Conservation (phyloP, 768 basidiomycete species). For the Auriscalpium orientale region DNA sequence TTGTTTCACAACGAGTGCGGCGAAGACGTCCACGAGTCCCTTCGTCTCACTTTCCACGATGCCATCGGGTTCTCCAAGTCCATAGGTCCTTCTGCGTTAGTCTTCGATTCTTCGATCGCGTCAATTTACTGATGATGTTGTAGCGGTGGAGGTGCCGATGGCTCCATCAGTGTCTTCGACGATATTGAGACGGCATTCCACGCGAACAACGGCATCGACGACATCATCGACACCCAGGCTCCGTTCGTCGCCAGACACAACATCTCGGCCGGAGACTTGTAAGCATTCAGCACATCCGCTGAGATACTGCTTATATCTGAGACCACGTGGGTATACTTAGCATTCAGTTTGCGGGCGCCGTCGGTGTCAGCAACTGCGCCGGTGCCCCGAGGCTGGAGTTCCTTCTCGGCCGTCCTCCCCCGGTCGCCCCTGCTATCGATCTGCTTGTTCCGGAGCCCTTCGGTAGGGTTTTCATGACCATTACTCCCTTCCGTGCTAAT, state of each 20-base stretch:
- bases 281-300: conserved; percentile 3
- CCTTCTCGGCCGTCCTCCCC: conserved; percentile 29
- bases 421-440: conserved; percentile 23
- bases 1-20: conserved; percentile 24
- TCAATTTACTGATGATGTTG: neutral
- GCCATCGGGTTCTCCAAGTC: conserved; percentile 14
- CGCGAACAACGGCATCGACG: conserved; percentile 37
- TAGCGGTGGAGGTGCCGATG: conserved; percentile 33
- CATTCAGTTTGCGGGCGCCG: conserved; percentile 31
- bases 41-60: conserved; percentile 23
- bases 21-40: conserved; percentile 22
- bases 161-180: conserved; percentile 40
- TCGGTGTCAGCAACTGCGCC: conserved; percentile 30
- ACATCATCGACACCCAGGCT: conserved; percentile 30
- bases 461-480: neutral
- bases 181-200: conserved; percentile 34
- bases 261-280: conserved; percentile 41
- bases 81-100: conserved; percentile 10
- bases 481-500: neutral
- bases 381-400: conserved; percentile 33
- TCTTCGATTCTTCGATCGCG: neutral
- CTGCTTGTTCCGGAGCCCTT: conserved; percentile 26
- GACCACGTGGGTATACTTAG: conserved; percentile 1
- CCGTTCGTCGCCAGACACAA: conserved; percentile 29
- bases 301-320: no score